Conservation (phyloP, 2,329 filamentous ascomycete genomes). For the Beauveria australis region DNA sequence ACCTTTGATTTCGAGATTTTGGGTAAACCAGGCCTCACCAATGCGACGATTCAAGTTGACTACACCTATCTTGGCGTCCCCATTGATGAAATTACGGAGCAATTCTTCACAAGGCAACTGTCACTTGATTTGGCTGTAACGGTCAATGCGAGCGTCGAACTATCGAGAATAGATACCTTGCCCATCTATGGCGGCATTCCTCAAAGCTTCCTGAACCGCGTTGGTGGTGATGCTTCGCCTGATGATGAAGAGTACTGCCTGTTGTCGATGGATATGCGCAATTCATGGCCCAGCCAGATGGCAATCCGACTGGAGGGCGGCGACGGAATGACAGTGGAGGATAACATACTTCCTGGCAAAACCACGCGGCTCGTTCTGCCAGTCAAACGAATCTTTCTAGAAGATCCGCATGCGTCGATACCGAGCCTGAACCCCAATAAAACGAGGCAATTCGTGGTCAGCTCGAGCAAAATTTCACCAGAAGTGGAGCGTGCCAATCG, state of each 20-base stretch:
- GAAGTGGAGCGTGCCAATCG: conserved; percentile 69
- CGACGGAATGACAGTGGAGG: conserved; percentile 40
- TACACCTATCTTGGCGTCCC: conserved; percentile 73
- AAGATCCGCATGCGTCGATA: conserved; percentile 69
- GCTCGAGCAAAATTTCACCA: conserved; percentile 66
- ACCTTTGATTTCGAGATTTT: conserved; percentile 78
- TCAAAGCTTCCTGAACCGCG: conserved; percentile 45
- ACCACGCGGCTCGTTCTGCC: conserved; percentile 70
- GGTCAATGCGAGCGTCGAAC: conserved; percentile 83
- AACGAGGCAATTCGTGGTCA: conserved; percentile 91
- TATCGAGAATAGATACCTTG: conserved; percentile 70
- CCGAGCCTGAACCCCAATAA: conserved; percentile 72
- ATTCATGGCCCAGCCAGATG: conserved; percentile 80
- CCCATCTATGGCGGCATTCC: conserved; percentile 64
- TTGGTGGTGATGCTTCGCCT: conserved; percentile 25
- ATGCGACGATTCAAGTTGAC: conserved; percentile 73
- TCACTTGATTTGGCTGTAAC: conserved; percentile 76
- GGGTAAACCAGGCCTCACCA: conserved; percentile 76
- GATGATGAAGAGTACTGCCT: conserved; percentile 63
- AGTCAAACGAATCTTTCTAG: conserved; percentile 64
- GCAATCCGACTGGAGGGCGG: conserved; percentile 53
- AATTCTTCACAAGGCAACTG: conserved; percentile 79
- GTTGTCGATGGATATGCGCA: conserved; percentile 74
- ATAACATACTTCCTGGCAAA: conserved; percentile 56
- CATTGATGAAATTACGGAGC: conserved; percentile 57